These are phyloP conservation scores for Papiliotrema nemorosa DNA, from an alignment of 1,284 basidiomycete species.

Conservation along the genomic window DNA sequence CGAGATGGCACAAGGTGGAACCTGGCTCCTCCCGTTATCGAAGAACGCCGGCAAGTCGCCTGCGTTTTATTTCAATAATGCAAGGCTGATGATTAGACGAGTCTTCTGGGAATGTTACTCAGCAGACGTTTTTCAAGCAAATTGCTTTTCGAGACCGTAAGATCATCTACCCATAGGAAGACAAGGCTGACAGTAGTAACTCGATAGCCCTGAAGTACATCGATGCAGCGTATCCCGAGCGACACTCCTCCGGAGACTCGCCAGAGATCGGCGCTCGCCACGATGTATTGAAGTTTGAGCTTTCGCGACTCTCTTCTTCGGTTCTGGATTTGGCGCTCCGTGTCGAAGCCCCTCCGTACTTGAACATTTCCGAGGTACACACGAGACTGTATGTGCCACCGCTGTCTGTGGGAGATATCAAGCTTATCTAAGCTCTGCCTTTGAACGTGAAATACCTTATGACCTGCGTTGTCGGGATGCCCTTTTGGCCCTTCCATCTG, in stretches of 20 bases:
- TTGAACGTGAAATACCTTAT: slow-evolving; percentile 28
- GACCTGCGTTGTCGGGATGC: slow-evolving; percentile 23
- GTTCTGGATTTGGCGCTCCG: too few relatives aligned
- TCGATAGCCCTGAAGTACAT: slow-evolving; percentile 3
- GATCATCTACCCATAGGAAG: slow-evolving; percentile 8
- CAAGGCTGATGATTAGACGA: slow-evolving; percentile 7
- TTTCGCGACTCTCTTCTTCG: too few relatives aligned
- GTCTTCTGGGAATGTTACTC: slow-evolving; percentile 28
- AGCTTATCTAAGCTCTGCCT: slow-evolving; percentile 12
- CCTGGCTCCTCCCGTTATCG: slow-evolving; percentile 23
- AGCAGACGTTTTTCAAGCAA: slow-evolving; percentile 27
- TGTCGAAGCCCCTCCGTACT: slow-evolving; percentile 14
- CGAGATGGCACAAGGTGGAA: slow-evolving; percentile 43
- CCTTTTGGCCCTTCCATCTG: slow-evolving; percentile 7
- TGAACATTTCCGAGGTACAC: slow-evolving; percentile 8
- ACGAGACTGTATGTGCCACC: neutral
- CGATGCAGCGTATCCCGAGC: slow-evolving; percentile 9
- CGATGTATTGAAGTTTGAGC: too few relatives aligned
- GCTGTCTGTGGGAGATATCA: slow-evolving; percentile 7
- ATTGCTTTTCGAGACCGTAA: slow-evolving; percentile 28
- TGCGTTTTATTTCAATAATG: neutral
- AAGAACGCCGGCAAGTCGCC: slow-evolving; percentile 10
- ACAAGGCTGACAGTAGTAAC: slow-evolving; percentile 12
- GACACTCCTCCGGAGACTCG: too few relatives aligned
- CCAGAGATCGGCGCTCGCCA: too few relatives aligned